Evolutionary conservation across 139 green algal genomes (phyloP).

Genomic region (Chlamydomonas schloesseri): DNA sequence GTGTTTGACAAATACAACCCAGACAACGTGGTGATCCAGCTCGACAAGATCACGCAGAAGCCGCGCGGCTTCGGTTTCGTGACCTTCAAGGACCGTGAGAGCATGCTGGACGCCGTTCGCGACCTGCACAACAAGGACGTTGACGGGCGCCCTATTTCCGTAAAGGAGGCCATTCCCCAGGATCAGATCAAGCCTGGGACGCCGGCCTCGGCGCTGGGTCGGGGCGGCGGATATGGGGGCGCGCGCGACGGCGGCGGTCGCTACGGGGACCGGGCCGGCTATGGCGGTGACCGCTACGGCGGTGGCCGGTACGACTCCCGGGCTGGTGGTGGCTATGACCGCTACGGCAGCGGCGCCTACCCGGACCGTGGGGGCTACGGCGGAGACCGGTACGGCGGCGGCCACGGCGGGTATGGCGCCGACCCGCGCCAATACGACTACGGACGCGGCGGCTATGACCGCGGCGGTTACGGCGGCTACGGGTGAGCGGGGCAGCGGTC

Average conservation of each 20-base stretch:
- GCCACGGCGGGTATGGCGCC: not conserved
- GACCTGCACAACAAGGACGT: slow-evolving; percentile 83
- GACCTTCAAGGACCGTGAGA: slow-evolving; percentile 74
- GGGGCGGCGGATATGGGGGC: slow-evolving; percentile 21
- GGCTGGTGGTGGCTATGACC: not conserved
- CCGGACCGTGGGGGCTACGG: not conserved
- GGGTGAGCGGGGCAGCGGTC: not conserved
- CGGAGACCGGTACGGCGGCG: not conserved
- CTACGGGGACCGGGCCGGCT: slow-evolving; percentile 14
- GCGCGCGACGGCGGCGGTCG: not conserved
- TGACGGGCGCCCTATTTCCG: slow-evolving; percentile 81
- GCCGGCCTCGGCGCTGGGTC: slow-evolving; percentile 68
- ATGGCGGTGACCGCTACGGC: not conserved
- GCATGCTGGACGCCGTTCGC: slow-evolving; percentile 74
- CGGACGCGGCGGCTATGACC: not conserved
- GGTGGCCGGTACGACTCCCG: slow-evolving; percentile 4
- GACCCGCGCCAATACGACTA: slow-evolving; percentile 4
- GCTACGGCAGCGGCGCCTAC: slow-evolving; percentile 35
- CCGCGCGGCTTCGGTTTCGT: slow-evolving; percentile 92
- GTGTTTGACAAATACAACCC: slow-evolving; percentile 68
- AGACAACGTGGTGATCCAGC: slow-evolving; percentile 64
- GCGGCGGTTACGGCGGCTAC: slow-evolving; percentile 11
- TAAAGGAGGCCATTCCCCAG: slow-evolving; percentile 81
- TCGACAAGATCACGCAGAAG: slow-evolving; percentile 72
- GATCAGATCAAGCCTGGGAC: slow-evolving; percentile 77